Conservation (phyloP, 805 yeast genomes). For the Candida coquimbonensis region DNA sequence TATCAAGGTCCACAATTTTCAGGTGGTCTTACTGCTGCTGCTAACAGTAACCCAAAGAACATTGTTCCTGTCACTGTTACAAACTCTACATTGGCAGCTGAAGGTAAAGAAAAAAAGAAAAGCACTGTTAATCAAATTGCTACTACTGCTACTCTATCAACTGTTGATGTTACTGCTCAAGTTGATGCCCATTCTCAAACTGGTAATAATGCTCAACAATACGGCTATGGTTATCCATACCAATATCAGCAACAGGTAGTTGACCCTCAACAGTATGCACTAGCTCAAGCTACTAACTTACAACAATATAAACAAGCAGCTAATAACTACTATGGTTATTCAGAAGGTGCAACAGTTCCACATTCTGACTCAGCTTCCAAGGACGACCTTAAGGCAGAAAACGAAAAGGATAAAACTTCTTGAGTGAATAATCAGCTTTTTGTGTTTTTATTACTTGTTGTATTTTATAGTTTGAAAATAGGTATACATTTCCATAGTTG, state of each 20-base stretch:
- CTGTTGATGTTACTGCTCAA: neutral
- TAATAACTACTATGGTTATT: slow-evolving; percentile 7
- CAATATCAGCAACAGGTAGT: slow-evolving; percentile 11
- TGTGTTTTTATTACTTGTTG: too few species aligned
- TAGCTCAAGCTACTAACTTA: neutral
- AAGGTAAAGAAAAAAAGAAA: slow-evolving; percentile 15
- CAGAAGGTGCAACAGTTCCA: neutral
- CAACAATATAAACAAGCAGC: slow-evolving; percentile 6
- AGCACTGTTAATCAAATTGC: too few species aligned
- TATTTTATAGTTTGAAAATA: too few species aligned
- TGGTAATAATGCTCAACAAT: slow-evolving; percentile 2
- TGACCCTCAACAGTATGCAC: slow-evolving; percentile 3
- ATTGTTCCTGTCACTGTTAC: slow-evolving; percentile 24
- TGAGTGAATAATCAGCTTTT: neutral
- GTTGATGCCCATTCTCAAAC: slow-evolving; percentile 2
- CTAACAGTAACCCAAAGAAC: slow-evolving; percentile 22
- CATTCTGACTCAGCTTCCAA: neutral
- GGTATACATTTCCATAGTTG: too few species aligned
- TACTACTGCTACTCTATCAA: neutral
- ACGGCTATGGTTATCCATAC: slow-evolving; percentile 9
- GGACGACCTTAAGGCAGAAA: neutral
- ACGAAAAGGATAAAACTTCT: neutral
- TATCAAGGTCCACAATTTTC: slow-evolving; percentile 26
- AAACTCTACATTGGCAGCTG: slow-evolving; percentile 17
- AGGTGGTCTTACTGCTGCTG: slow-evolving; percentile 26